Evolutionary conservation across 208 protist species (phyloP).

Genomic region (Leishmania tarentolae): DNA sequence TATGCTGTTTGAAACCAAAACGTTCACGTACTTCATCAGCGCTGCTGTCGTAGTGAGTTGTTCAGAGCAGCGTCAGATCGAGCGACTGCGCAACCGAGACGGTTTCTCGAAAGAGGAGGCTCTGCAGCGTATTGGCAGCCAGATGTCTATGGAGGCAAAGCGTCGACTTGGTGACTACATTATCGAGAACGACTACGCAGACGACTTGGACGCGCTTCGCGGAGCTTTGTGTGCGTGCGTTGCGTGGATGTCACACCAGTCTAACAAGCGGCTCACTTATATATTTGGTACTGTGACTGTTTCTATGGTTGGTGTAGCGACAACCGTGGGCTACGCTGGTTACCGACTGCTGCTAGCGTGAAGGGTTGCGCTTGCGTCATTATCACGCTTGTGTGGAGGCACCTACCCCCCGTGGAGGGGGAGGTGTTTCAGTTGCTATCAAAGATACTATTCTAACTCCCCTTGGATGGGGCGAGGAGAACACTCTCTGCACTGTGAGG

Average conservation of each 20-base stretch:
- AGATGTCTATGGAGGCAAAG: slow-evolving; percentile 84
- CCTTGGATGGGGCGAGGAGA: neutral
- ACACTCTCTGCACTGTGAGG: neutral
- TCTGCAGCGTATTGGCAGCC: slow-evolving; percentile 59
- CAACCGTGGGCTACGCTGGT: slow-evolving; percentile 12
- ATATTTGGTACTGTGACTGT: slow-evolving; percentile 31
- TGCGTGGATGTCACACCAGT: slow-evolving; percentile 69
- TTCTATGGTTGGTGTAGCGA: slow-evolving; percentile 11
- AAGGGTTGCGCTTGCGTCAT: neutral
- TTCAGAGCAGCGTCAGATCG: slow-evolving; percentile 60
- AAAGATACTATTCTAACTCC: neutral
- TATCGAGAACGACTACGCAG: slow-evolving; percentile 67
- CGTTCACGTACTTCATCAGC: slow-evolving; percentile 80
- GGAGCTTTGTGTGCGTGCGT: slow-evolving; percentile 41
- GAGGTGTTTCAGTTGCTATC: neutral
- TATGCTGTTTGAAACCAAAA: slow-evolving; percentile 85
- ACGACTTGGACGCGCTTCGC: slow-evolving; percentile 37
- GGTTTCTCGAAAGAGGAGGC: slow-evolving; percentile 48
- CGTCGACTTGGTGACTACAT: slow-evolving; percentile 65
- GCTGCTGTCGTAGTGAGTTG: slow-evolving; percentile 67
- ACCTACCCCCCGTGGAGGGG: neutral
- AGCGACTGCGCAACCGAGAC: slow-evolving; percentile 63
- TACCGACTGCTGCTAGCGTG: slow-evolving; percentile 9
- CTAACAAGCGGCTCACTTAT: slow-evolving; percentile 33
- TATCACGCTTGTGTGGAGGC: neutral